Conservation (phyloP, 1,284 basidiomycete species). For the Melampsora larici-populina region DNA sequence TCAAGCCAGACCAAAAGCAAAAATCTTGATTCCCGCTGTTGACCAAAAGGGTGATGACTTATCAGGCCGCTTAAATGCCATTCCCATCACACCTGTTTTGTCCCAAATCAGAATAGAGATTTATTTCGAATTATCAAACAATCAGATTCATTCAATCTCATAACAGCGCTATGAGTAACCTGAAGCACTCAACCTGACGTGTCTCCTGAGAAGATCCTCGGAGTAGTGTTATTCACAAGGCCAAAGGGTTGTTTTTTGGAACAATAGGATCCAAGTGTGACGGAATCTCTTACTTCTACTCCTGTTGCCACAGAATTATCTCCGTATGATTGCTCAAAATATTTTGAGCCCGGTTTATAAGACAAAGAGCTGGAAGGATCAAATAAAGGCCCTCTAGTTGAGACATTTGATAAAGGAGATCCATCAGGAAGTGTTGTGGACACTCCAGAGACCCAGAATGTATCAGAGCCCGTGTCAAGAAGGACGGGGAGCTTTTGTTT, state of each 20-base stretch:
- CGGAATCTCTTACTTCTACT: conserved; percentile 63
- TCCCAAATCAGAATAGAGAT: neutral
- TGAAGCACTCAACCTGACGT: conserved; percentile 19
- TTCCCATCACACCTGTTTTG: neutral
- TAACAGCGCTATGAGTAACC: no score
- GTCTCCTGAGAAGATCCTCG: conserved; percentile 15
- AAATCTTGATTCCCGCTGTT: neutral
- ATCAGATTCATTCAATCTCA: neutral
- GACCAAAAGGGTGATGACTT: neutral
- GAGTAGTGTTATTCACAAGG: conserved; percentile 44
- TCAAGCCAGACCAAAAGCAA: neutral
- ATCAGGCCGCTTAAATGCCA: neutral
- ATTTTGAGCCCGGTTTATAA: conserved; percentile 46
- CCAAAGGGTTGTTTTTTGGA: conserved; percentile 51
- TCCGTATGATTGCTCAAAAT: conserved; percentile 76
- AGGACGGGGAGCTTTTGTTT: conserved; percentile 55
- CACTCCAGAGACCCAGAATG: conserved; percentile 66
- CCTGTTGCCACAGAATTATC: conserved; percentile 70
- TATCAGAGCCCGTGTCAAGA: conserved; percentile 71
- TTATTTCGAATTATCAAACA: neutral
- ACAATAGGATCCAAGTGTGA: conserved; percentile 51
- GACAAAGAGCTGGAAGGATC: conserved; percentile 48
- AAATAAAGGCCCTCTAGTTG: conserved; percentile 45
- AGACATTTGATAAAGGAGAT: conserved; percentile 52
- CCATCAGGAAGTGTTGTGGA: conserved; percentile 57